phyloP scores from a whole-genome alignment of 1,284 basidiomycete genomes.

The Austroboletus rostrupii region DNA sequence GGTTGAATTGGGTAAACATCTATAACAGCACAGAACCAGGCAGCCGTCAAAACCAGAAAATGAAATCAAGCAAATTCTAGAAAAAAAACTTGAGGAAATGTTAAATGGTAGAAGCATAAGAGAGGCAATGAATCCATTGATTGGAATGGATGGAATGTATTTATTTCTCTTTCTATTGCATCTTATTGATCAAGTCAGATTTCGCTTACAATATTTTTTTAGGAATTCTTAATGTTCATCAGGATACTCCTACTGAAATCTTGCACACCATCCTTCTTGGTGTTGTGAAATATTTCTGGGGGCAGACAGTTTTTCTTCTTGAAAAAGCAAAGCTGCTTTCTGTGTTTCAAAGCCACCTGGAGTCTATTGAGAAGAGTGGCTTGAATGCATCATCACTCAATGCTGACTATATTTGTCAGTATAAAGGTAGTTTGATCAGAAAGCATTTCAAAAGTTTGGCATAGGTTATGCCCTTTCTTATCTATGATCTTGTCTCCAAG shows the following conservation, averaged over 20 bases:
- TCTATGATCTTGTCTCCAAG: conserved; percentile 2
- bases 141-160: neutral
- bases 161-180: too few relatives aligned
- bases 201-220: too few relatives aligned
- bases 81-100: neutral
- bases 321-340: neutral
- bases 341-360: neutral
- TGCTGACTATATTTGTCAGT: too few relatives aligned
- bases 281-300: too few relatives aligned
- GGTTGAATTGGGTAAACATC: neutral
- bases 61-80: neutral
- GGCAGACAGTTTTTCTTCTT: neutral
- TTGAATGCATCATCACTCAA: too few relatives aligned
- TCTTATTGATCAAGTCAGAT: neutral
- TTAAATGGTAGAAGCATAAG: neutral
- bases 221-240: too few relatives aligned
- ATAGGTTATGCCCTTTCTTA: conserved; percentile 6
- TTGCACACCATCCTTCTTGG: too few relatives aligned
- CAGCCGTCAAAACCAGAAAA: neutral
- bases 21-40: too few relatives aligned
- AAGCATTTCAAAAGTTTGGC: conserved; percentile 19
- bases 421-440: neutral
- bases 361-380: too few relatives aligned
- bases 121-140: neutral
- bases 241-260: too few relatives aligned